Evolutionary conservation across 805 yeast genomes (phyloP).

Genomic region (Millerozyma miso): DNA sequence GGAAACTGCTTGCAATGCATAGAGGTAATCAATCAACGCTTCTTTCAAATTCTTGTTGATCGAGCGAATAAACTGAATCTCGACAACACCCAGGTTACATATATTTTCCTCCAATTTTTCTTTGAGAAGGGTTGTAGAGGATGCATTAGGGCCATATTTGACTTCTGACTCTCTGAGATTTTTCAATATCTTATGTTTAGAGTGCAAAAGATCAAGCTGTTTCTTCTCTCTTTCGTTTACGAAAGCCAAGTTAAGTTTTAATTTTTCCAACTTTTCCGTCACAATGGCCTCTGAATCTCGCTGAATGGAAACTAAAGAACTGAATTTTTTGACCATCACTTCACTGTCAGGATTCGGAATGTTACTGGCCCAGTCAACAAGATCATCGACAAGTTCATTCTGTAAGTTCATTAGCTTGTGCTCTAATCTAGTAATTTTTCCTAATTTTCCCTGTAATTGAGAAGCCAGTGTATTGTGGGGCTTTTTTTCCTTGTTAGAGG

Average conservation of each 20-base stretch:
- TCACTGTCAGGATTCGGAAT: constrained; percentile 38
- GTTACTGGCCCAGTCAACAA: constrained; percentile 38
- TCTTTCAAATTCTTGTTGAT: constrained; percentile 43
- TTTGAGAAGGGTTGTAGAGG: constrained; percentile 37
- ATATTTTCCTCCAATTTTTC: constrained; percentile 52
- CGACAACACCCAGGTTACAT: constrained; percentile 48
- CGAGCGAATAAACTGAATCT: constrained; percentile 46
- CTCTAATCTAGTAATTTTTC: constrained; percentile 31
- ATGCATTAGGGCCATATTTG: constrained; percentile 42
- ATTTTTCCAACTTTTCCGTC: constrained; percentile 39
- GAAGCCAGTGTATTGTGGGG: constrained; percentile 6
- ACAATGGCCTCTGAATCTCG: constrained; percentile 29
- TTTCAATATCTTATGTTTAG: constrained; percentile 33
- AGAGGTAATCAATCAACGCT: constrained; percentile 42
- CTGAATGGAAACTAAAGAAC: constrained; percentile 35
- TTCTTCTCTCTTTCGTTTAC: constrained; percentile 50
- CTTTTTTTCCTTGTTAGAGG: constrained; percentile 5
- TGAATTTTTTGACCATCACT: constrained; percentile 36
- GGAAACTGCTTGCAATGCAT: constrained; percentile 25
- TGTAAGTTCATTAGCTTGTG: constrained; percentile 33
- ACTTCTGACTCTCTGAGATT: constrained; percentile 41
- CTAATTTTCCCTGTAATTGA: constrained; percentile 9
- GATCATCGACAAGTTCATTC: constrained; percentile 35
- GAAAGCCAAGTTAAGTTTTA: constrained; percentile 40
- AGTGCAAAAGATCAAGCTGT: constrained; percentile 32